Evolutionary conservation across 2,329 filamentous ascomycete genomes (phyloP).

Genomic region (Lasiodiplodia theobromae): DNA sequence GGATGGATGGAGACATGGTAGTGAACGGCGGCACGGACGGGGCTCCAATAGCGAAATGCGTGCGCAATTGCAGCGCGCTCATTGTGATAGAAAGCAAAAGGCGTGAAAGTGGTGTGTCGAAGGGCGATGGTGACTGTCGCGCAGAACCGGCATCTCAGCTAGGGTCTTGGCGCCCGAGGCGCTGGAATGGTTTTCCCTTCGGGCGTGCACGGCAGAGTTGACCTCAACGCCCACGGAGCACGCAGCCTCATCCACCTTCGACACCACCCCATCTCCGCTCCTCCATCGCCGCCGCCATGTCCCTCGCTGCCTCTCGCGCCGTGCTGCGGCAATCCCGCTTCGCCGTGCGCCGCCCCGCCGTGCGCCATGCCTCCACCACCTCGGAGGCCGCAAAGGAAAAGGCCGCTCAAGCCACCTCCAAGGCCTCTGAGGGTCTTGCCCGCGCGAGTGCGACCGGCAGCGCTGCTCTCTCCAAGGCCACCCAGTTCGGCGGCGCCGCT

Average conservation of each 20-base stretch:
- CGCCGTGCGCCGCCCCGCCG: slow-evolving; percentile 50
- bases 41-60: neutral
- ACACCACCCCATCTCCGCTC: slow-evolving; percentile 33
- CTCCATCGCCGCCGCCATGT: slow-evolving; percentile 50
- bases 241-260: slow-evolving; percentile 28
- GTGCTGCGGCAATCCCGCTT: slow-evolving; percentile 54
- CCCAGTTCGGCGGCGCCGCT: slow-evolving; percentile 54
- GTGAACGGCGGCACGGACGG: neutral
- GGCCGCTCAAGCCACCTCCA: slow-evolving; percentile 54
- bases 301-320: slow-evolving; percentile 55
- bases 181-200: slow-evolving; percentile 26
- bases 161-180: slow-evolving; percentile 26
- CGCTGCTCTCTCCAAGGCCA: slow-evolving; percentile 75
- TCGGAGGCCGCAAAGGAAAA: slow-evolving; percentile 58
- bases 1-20: neutral
- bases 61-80: neutral
- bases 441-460: slow-evolving; percentile 82
- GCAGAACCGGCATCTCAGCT: slow-evolving; percentile 22
- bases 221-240: slow-evolving; percentile 24
- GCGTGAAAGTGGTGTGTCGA: slow-evolving; percentile 15
- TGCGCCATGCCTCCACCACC: slow-evolving; percentile 59
- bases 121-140: slow-evolving; percentile 25
- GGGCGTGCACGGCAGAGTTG: slow-evolving; percentile 29
- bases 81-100: slow-evolving; percentile 13
- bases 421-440: slow-evolving; percentile 83